Evolutionary conservation across 108 stramenopile species (phyloP), one percentile per base, ranked within the genome.

Genomic region (Nitzschia inconspicua): DNA sequence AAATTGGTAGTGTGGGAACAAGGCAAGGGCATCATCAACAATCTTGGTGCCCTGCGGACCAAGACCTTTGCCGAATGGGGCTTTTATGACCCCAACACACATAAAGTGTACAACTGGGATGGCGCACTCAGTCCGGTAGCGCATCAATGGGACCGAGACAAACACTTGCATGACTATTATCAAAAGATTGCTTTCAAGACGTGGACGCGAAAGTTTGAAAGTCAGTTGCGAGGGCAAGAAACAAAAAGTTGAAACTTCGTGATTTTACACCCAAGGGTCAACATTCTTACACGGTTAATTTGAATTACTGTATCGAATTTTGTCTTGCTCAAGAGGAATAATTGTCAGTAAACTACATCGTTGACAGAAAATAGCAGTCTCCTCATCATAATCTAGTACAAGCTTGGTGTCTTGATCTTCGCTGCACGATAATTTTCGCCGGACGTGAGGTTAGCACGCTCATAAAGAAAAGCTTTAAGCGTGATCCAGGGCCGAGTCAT

Each of bases 401-500:
- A 32, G 44, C 70, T 65, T 16, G 83, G 83, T 14, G 77, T 54
- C 25, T 67, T 65, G 11, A 85, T 69, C 19, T 69, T 67, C 57
- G 80, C 42, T 28, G 70, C 63, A n/a, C 89, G 65, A 3, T 83
- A 79, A 36, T 47, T 62, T 41, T 61, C 54, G 29, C 78, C 77
- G 34, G 55, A 77, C 3, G 80, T 80, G 57, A 91, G 65, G 50
- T 91, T 91, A 18, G 79, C 66, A 8, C 89, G 82, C 49, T 91
- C 89, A 20, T 73, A 71, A 0, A 87, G 75, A 25, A 65, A 63
- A 1, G 65, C 79, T 47, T 85, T 46, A 9, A 91, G 36, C 30
- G 43, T 60, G 31, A 87, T 66, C 89, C 89, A 91, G 4, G 84
- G 84, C 11, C 66, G 53, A 19, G 72, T 75, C 42, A 28, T 57